Percentiles rank a stretch among this genome's conserved stretches.
Evolutionary conservation across 331 rosid species (phyloP).

Genomic region (Stylosanthes scabra): DNA sequence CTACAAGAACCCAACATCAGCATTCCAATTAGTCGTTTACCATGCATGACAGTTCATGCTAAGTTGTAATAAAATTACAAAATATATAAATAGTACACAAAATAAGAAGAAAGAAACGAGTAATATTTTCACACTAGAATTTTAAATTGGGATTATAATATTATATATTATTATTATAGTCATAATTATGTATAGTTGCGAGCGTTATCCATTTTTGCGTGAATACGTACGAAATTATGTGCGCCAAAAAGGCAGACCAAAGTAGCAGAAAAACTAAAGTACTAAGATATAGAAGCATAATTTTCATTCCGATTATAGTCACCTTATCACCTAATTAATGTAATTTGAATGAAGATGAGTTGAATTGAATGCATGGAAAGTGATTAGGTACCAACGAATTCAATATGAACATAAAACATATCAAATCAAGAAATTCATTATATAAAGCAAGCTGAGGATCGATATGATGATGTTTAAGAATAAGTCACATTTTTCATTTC

Average conservation of each 20-base stretch:
- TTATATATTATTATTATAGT: not conserved
- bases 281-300: too few species aligned
- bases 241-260: not conserved
- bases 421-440: not conserved
- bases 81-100: not conserved
- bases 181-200: not conserved
- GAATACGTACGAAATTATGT: not conserved
- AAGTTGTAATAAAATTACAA: not conserved
- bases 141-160: not conserved
- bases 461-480: not conserved
- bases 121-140: not conserved
- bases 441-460: too few species aligned
- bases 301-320: too few species aligned
- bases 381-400: not conserved
- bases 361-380: slow-evolving; percentile 8
- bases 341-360: not conserved
- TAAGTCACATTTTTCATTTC: not conserved
- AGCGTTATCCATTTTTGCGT: slow-evolving; percentile 7
- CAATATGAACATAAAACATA: not conserved
- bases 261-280: not conserved
- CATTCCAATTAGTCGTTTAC: slow-evolving; percentile 28
- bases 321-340: not conserved
- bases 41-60: slow-evolving; percentile 47
- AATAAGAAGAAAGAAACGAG: slow-evolving; percentile 3
- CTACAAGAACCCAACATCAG: slow-evolving; percentile 30